Evolutionary conservation across 2,329 filamentous ascomycete species (phyloP).

Genomic region (Talaromyces sp.): DNA sequence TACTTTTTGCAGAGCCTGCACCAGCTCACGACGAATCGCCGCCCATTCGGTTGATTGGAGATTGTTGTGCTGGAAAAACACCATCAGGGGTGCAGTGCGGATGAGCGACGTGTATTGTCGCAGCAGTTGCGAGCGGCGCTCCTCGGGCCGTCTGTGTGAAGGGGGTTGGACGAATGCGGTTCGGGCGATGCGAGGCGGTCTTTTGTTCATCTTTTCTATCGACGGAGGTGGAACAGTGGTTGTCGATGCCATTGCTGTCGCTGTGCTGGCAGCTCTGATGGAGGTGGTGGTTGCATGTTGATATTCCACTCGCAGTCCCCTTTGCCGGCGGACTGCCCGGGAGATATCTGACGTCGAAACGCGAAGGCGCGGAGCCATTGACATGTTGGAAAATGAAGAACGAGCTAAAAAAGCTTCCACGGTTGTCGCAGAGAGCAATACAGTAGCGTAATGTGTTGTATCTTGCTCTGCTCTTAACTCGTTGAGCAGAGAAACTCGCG

Average conservation of each 20-base stretch:
- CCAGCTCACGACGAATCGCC: constrained; percentile 66
- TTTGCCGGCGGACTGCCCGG: constrained; percentile 32
- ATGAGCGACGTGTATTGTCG: constrained; percentile 85
- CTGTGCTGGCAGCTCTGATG: constrained; percentile 36
- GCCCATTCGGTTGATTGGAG: constrained; percentile 70
- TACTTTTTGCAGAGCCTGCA: constrained; percentile 56
- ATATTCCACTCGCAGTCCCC: constrained; percentile 33
- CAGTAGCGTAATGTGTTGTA: background rate
- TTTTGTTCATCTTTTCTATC: constrained; percentile 43
- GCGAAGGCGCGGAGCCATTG: constrained; percentile 53
- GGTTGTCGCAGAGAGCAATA: background rate
- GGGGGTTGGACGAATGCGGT: constrained; percentile 68
- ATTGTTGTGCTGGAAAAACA: constrained; percentile 82
- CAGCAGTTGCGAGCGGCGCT: constrained; percentile 83
- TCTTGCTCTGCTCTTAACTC: background rate
- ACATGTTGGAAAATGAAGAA: constrained; percentile 4
- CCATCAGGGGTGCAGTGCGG: constrained; percentile 75
- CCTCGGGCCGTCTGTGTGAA: constrained; percentile 78
- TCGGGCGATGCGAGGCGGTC: constrained; percentile 5
- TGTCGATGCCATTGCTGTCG: constrained; percentile 49
- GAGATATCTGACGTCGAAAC: constrained; percentile 33
- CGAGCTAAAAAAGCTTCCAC: background rate
- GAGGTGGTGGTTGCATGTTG: constrained; percentile 41
- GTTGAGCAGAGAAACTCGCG: background rate
- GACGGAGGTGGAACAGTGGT: constrained; percentile 37